Conservation (phyloP, 2,329 filamentous ascomycete species). For the Botrytis deweyae region DNA sequence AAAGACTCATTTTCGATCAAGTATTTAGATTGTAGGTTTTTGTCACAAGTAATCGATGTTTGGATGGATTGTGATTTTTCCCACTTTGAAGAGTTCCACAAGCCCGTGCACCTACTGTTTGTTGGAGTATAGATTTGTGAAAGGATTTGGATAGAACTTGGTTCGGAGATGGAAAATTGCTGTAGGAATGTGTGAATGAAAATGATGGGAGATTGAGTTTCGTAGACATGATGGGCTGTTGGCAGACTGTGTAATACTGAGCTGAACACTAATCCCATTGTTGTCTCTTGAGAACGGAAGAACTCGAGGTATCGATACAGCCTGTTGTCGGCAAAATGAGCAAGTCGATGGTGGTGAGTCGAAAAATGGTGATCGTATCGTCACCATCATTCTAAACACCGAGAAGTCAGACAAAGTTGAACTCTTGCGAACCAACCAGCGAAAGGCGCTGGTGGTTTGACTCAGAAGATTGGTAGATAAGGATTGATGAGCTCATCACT, state of each 20-base stretch:
- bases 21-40: not conserved
- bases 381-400: not conserved
- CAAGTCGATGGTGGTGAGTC: not conserved
- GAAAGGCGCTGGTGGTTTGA: not conserved
- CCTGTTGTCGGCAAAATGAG: not conserved
- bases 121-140: not conserved
- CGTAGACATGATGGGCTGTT: not conserved
- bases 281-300: not conserved
- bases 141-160: not conserved
- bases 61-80: not conserved
- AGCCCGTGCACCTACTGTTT: not conserved
- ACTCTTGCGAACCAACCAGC: not conserved
- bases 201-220: not conserved
- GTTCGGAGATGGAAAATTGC: not conserved
- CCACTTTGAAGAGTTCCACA: not conserved
- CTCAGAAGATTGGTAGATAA: not conserved
- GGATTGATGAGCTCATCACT: not conserved
- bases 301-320: not conserved
- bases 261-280: not conserved
- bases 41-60: not conserved
- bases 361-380: not conserved
- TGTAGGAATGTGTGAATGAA: not conserved
- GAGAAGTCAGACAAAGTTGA: not conserved
- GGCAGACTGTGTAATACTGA: not conserved
- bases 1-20: not conserved